Conservation (phyloP, 768 basidiomycete genomes). For the Psilocybe cyanescens region DNA sequence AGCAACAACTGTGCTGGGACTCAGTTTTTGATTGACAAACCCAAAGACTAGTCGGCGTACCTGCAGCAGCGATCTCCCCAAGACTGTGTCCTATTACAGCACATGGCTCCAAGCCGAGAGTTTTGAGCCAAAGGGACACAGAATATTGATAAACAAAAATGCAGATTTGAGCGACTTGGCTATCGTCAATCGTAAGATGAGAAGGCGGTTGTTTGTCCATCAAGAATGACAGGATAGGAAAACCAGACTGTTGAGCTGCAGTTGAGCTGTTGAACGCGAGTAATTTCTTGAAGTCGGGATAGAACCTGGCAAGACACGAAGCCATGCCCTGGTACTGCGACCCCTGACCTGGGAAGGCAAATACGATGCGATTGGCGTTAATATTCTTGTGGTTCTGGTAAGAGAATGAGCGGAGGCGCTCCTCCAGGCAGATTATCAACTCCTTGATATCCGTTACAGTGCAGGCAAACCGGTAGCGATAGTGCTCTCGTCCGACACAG, state of each 20-base stretch:
- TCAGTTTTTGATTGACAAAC: not conserved
- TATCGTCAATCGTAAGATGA: constrained; percentile 16
- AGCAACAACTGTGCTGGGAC: constrained; percentile 20
- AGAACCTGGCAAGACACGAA: constrained; percentile 15
- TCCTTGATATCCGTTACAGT: constrained; percentile 25
- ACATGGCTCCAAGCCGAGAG: constrained; percentile 21
- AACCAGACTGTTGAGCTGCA: constrained; percentile 21
- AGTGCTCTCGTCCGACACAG: constrained; percentile 34
- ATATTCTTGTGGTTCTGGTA: not conserved
- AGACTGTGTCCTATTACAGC: constrained; percentile 35
- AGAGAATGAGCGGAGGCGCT: not conserved
- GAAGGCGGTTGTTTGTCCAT: constrained; percentile 13
- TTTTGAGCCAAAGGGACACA: constrained; percentile 24
- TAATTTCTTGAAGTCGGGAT: constrained; percentile 22
- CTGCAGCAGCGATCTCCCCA: constrained; percentile 34
- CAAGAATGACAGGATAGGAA: constrained; percentile 24
- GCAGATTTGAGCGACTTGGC: constrained; percentile 29
- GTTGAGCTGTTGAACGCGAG: constrained; percentile 11
- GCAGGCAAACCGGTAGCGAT: constrained; percentile 29
- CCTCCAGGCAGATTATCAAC: constrained; percentile 21
- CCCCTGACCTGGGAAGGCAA: constrained; percentile 36
- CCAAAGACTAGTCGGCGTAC: constrained; percentile 18
- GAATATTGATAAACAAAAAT: constrained; percentile 37
- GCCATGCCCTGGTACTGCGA: constrained; percentile 35
- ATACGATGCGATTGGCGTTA: constrained; percentile 13